Percentiles rank a stretch among this genome's conserved stretches.
These are phyloP conservation scores for Ramaria sp. DNA, from an alignment of 768 basidiomycete genomes.

Conservation along the genomic window DNA sequence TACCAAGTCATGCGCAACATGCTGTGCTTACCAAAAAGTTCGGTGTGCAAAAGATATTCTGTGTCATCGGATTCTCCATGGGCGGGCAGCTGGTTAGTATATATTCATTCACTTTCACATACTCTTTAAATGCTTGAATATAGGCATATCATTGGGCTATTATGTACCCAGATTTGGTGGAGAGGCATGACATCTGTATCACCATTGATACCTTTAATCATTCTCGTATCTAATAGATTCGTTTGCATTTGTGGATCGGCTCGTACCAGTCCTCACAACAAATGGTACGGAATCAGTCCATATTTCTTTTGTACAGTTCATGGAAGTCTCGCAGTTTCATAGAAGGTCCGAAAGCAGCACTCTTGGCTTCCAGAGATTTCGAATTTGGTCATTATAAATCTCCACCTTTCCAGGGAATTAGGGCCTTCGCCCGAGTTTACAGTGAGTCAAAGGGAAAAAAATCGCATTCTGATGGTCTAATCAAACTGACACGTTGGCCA, in stretches of 20 bases:
- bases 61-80: constrained; percentile 50
- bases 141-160: constrained; percentile 49
- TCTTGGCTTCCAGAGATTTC: constrained; percentile 44
- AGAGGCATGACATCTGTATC: constrained; percentile 23
- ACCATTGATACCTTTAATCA: too few relatives aligned
- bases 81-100: constrained; percentile 37
- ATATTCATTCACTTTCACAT: not conserved
- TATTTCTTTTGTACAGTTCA: too few relatives aligned
- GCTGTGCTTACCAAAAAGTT: constrained; percentile 39
- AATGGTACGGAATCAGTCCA: constrained; percentile 27
- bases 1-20: constrained; percentile 39
- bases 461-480: too few relatives aligned
- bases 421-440: constrained; percentile 47
- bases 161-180: constrained; percentile 42
- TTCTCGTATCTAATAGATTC: constrained; percentile 25
- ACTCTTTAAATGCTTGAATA: not conserved
- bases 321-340: constrained; percentile 31
- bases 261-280: constrained; percentile 43
- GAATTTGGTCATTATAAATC: constrained; percentile 39
- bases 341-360: constrained; percentile 46
- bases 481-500: not conserved
- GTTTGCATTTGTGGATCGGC: constrained; percentile 43
- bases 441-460: too few relatives aligned
- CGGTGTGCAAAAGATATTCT: constrained; percentile 31
- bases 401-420: constrained; percentile 35